phyloP scores from a whole-genome alignment of 2,329 filamentous ascomycete species.

The Zymoseptoria crescenta region DNA sequence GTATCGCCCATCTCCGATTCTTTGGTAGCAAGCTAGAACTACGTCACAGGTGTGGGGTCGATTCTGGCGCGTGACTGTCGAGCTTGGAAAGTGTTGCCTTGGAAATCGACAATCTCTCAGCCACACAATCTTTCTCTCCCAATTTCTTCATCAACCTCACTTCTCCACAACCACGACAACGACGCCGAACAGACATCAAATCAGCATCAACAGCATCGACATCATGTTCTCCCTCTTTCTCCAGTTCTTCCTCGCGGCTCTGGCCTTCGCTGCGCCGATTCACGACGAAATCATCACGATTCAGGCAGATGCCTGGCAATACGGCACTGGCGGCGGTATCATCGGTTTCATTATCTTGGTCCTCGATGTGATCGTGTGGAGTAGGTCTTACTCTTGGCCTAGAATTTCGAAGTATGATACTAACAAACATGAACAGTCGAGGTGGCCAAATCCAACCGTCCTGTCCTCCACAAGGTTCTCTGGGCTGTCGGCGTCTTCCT shows the following conservation, averaged over 20 bases:
- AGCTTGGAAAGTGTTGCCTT: not conserved
- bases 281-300: constrained; percentile 29
- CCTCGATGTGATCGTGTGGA: constrained; percentile 55
- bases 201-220: not conserved
- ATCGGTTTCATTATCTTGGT: constrained; percentile 54
- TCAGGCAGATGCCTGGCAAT: constrained; percentile 44
- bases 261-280: constrained; percentile 41
- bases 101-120: not conserved
- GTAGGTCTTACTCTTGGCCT: constrained; percentile 37
- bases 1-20: not conserved
- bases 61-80: not conserved
- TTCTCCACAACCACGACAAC: not conserved
- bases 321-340: constrained; percentile 54
- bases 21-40: not conserved
- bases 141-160: not conserved
- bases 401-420: not conserved
- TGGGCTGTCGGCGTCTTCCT: constrained; percentile 59
- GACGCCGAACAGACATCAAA: not conserved
- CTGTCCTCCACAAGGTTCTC: constrained; percentile 50
- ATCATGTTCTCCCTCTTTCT: constrained; percentile 39
- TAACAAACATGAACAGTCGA: constrained; percentile 43
- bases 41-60: not conserved
- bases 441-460: constrained; percentile 56
- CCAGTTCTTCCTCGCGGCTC: constrained; percentile 45
- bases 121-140: not conserved